Evolutionary conservation across 495 filamentous ascomycete species (phyloP), one percentile per base, ranked within the genome.

Genomic region (Pyrenopolyporus hunteri): DNA sequence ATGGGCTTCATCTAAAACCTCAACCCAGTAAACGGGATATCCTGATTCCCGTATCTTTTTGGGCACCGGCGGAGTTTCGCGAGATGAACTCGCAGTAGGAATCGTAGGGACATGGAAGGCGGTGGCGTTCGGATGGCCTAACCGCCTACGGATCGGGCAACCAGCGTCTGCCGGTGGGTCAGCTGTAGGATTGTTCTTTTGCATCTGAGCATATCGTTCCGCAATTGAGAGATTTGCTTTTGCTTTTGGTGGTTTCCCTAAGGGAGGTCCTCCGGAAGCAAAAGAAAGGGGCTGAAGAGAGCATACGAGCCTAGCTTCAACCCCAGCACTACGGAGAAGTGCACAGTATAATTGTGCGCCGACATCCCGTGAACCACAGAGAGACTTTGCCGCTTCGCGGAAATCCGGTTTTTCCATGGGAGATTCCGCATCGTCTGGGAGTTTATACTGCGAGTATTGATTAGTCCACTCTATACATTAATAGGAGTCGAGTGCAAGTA

Each of bases 341-440:
- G 91, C 87, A 74, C 94, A 97, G 55, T 93, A 96, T 2, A 99
- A 72, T 70, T 97, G 92, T 14, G 91, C 87, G 10, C 93, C 94
- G 26, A 94, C 81, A 74, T 98, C 93, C 39, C 91, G 87, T 35
- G 93, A 97, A 4, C 92, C 93, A 63, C 82, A 67, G 23, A 93
- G 71, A 2, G 69, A 78, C 49, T 76, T 77, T 1, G 91, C 89
- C 43, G 90, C 86, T 29, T 76, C 76, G 13, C 78, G 76, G 60
- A 97, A 98, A 52, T 94, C 91, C 2, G 74, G 66, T 63, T 81
- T 85, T 9, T 89, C 87, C 22, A 85, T 71, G 5, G 72, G 70
- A 1, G 75, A 66, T 49, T 84, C 82, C 9, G 69, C 69, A 63
- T 89, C 83, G 8, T 79, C 73, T 17, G 84, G 82, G 4, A 82